Percentiles rank a stretch among this genome's conserved stretches.
phyloP scores from a whole-genome alignment of 331 rosid genomes.

The Quercus phellos region DNA sequence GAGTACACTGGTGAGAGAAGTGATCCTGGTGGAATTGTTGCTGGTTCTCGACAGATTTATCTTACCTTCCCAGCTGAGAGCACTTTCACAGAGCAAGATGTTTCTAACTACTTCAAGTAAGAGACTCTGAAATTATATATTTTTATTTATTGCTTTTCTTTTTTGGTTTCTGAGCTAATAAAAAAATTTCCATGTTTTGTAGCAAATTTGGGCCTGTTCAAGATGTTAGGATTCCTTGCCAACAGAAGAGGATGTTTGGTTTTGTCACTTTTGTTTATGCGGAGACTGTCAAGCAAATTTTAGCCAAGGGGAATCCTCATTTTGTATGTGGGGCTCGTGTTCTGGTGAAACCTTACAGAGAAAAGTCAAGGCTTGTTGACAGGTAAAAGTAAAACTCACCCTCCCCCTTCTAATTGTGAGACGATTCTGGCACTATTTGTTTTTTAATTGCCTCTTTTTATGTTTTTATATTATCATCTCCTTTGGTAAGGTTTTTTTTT shows the following conservation, averaged over 20 bases:
- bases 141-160: not conserved
- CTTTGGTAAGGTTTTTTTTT: not conserved
- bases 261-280: slow-evolving; percentile 42
- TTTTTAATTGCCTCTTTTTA: not conserved
- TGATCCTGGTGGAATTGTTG: slow-evolving; percentile 30
- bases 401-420: not conserved
- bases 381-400: slow-evolving; percentile 28
- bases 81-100: slow-evolving; percentile 45
- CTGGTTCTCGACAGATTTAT: slow-evolving; percentile 41
- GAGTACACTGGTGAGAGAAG: slow-evolving; percentile 34
- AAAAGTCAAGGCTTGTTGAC: slow-evolving; percentile 35
- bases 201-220: slow-evolving; percentile 52
- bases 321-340: slow-evolving; percentile 46
- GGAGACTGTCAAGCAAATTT: slow-evolving; percentile 41
- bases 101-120: slow-evolving; percentile 46
- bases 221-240: slow-evolving; percentile 48
- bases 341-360: slow-evolving; percentile 47
- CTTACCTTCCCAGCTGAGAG: slow-evolving; percentile 49
- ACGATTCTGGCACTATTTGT: not conserved
- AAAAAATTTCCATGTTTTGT: not conserved
- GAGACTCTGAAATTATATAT: not conserved
- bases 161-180: not conserved
- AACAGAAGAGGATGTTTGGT: slow-evolving; percentile 51
- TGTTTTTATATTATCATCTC: not conserved
- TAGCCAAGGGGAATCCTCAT: slow-evolving; percentile 40